Conservation (phyloP, 441 rosid genomes). For the Oxalis stricta region DNA sequence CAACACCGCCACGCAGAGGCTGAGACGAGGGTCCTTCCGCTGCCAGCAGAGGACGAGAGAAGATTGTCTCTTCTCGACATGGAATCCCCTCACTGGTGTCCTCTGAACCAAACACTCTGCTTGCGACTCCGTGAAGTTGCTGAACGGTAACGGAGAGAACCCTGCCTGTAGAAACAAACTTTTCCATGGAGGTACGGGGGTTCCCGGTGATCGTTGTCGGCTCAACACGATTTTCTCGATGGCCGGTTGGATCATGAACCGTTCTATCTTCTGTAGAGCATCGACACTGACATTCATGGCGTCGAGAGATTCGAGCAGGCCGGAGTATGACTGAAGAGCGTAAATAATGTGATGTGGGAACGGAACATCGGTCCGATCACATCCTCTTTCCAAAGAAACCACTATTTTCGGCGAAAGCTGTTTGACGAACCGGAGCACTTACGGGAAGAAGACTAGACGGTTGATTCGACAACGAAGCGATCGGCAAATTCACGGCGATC, state of each 20-base stretch:
- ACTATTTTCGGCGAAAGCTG: constrained; percentile 51
- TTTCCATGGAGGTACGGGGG: constrained; percentile 31
- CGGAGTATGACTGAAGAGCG: constrained; percentile 32
- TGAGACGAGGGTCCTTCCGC: constrained; percentile 41
- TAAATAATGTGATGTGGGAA: constrained; percentile 45
- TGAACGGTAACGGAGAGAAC: constrained; percentile 38
- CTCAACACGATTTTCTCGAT: constrained; percentile 41
- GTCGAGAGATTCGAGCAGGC: constrained; percentile 50
- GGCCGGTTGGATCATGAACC: constrained; percentile 38
- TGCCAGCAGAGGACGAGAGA: constrained; percentile 55
- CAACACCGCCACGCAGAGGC: constrained; percentile 52
- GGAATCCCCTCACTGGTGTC: constrained; percentile 35
- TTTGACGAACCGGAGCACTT: constrained; percentile 39
- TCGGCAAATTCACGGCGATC: constrained; percentile 47
- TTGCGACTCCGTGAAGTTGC: constrained; percentile 47
- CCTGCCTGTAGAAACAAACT: constrained; percentile 38
- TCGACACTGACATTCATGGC: constrained; percentile 35
- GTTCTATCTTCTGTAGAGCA: constrained; percentile 43
- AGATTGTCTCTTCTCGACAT: constrained; percentile 41
- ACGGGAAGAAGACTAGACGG: constrained; percentile 29
- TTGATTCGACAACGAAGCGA: constrained; percentile 21
- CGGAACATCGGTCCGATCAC: constrained; percentile 44
- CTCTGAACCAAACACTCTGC: constrained; percentile 48
- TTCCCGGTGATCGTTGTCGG: constrained; percentile 30
- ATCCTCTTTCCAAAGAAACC: constrained; percentile 54